Base-by-base conservation (phyloP, 345 rosid genomes). In the Passiflora organensis region DNA sequence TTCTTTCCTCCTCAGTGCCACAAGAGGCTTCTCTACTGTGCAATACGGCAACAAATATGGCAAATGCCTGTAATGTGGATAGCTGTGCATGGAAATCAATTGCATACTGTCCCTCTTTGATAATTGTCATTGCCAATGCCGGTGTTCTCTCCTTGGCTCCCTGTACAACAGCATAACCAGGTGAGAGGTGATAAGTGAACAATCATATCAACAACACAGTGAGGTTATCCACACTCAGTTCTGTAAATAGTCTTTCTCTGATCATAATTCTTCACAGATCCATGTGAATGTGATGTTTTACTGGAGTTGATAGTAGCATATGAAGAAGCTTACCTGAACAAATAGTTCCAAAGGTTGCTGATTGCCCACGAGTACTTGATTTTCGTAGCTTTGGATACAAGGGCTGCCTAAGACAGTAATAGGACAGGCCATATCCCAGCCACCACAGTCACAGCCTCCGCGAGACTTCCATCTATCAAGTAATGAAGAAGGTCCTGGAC, bases 381-480 rank as follows among this genome's bases (percentile, higher is more conserved):
- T 80, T 59, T 79, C n/a, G n/a, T n/a, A n/a, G n/a, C n/a, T 66
- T 32, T 58, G 73, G 56, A 67, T 69, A 55, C 60, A 44, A 28
- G 95, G 72, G 61, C 76, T 76, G 70, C 80, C 86, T 4, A 94
- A 56, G 49, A 89, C 84, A 14, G 78, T 68, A 32, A 94, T 89
- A 15, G 95, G 83, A 56, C 99, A 94, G 1, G 77, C 91, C 96
- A 89, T 89, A 78, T 94, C 99, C 99, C 99, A 94, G 65, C 97
- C 97, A 34, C 99, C 95, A 64, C 97, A 94, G 37, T 94, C 99
- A 62, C 99, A 94, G 5, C 96, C 90, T 64, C 99, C 97, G 1
- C 97, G 93, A 4, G 68, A 62, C 62, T 93, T 85, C 97, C 97
- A 94, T 67, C 99, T 76, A 32, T 85, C 79, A 13, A 86, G 80